These are phyloP conservation scores for Plenodomus lindquistii DNA, from an alignment of 2,329 filamentous ascomycete species.

Conservation along the genomic window DNA sequence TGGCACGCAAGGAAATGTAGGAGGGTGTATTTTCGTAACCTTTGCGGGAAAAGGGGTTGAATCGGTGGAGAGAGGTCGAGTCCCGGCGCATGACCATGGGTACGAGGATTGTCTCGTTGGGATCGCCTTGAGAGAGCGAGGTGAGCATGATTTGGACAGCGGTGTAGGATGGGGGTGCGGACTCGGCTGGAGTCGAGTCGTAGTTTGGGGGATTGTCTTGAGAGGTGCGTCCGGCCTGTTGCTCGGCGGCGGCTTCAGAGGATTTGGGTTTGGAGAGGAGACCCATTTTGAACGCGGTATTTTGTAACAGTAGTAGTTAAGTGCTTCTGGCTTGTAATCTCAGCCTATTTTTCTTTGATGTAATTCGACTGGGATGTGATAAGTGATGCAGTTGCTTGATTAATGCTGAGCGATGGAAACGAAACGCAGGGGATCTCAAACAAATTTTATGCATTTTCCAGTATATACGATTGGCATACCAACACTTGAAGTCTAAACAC, in stretches of 20 bases:
- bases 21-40: conserved; percentile 3
- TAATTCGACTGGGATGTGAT: too few relatives aligned
- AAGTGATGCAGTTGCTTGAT: too few relatives aligned
- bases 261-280: neutral
- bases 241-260: neutral
- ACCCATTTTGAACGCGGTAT: neutral
- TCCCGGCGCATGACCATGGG: conserved; percentile 15
- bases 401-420: too few relatives aligned
- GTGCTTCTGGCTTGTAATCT: too few relatives aligned
- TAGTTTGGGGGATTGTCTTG: conserved; percentile 8
- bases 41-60: conserved; percentile 19
- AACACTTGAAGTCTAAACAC: neutral
- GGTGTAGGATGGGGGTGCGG: conserved; percentile 10
- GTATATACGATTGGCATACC: too few relatives aligned
- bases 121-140: conserved; percentile 7
- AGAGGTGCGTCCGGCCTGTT: neutral
- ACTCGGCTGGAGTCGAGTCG: neutral
- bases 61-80: conserved; percentile 9
- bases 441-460: too few relatives aligned
- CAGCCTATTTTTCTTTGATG: too few relatives aligned
- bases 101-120: conserved; percentile 15
- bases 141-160: conserved; percentile 6
- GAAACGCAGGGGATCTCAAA: too few relatives aligned
- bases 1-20: conserved; percentile 9
- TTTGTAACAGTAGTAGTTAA: too few relatives aligned